phyloP scores from a whole-genome alignment of 2,329 filamentous ascomycete genomes.

The Colletotrichum scovillei region DNA sequence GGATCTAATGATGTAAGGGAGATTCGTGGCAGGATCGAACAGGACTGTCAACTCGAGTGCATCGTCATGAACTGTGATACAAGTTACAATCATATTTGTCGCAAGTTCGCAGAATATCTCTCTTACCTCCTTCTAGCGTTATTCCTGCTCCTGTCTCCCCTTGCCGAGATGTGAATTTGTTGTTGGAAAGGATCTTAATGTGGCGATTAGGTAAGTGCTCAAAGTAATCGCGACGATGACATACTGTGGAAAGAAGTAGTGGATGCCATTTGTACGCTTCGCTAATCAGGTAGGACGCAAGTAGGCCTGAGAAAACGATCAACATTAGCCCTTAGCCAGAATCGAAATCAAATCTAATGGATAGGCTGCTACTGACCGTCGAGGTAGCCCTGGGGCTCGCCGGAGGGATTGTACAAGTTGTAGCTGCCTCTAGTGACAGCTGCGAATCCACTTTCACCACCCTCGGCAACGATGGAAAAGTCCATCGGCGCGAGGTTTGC shows the following conservation, averaged over 20 bases:
- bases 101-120: too few relatives aligned
- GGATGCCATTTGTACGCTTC: conserved; percentile 30
- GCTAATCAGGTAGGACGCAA: conserved; percentile 20
- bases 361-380: neutral
- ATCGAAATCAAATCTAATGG: neutral
- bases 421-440: conserved; percentile 20
- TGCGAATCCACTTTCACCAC: conserved; percentile 21
- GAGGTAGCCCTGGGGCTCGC: conserved; percentile 1
- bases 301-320: neutral
- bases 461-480: conserved; percentile 17
- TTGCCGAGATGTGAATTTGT: neutral
- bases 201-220: neutral
- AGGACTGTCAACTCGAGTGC: neutral
- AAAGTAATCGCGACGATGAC: neutral
- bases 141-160: neutral
- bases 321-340: neutral
- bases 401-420: conserved; percentile 3
- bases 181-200: neutral
- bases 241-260: conserved; percentile 8
- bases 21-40: neutral
- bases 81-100: neutral
- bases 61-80: neutral
- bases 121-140: neutral
- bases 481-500: conserved; percentile 25
- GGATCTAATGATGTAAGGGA: conserved; percentile 23